Conservation (phyloP, 2,329 filamentous ascomycete genomes). For the Cladorrhinum sp. region DNA sequence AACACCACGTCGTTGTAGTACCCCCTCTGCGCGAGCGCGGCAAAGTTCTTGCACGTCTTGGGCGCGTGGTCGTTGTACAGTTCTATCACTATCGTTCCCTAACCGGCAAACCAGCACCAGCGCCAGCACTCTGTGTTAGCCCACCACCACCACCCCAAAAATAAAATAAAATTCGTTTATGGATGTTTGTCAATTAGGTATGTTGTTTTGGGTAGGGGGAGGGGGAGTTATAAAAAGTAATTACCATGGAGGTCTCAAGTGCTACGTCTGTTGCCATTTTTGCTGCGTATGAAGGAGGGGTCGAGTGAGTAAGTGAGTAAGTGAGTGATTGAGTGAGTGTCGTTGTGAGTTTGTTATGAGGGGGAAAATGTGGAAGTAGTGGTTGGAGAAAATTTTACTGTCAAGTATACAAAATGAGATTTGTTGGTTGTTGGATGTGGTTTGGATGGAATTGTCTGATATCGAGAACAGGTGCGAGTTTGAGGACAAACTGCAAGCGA, state of each 20-base stretch:
- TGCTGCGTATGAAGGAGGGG: background rate
- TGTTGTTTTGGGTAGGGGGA: too few species aligned
- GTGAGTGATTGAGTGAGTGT: too few species aligned
- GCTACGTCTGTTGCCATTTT: conserved; percentile 74
- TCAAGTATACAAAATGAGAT: too few species aligned
- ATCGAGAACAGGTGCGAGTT: background rate
- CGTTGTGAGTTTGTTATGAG: too few species aligned
- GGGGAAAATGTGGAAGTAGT: background rate
- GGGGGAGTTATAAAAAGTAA: too few species aligned
- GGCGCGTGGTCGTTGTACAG: conserved; percentile 89
- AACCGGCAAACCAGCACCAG: too few species aligned
- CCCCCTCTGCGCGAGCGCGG: conserved; percentile 71
- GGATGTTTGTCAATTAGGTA: too few species aligned
- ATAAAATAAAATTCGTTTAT: too few species aligned
- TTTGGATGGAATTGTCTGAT: background rate
- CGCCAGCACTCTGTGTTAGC: too few species aligned
- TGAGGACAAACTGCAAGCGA: background rate
- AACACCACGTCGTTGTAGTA: conserved; percentile 88
- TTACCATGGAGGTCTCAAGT: conserved; percentile 62
- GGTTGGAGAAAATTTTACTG: too few species aligned
- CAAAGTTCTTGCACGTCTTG: conserved; percentile 85
- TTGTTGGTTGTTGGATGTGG: background rate
- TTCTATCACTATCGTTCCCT: conserved; percentile 84
- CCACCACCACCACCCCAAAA: background rate
- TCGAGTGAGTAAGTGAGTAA: too few species aligned